A percentile compares a stretch with the other conserved stretches of the same genome.
These are phyloP conservation scores for Lactifluus hygrophoroides DNA, from an alignment of 768 basidiomycete genomes.

Conservation along the genomic window DNA sequence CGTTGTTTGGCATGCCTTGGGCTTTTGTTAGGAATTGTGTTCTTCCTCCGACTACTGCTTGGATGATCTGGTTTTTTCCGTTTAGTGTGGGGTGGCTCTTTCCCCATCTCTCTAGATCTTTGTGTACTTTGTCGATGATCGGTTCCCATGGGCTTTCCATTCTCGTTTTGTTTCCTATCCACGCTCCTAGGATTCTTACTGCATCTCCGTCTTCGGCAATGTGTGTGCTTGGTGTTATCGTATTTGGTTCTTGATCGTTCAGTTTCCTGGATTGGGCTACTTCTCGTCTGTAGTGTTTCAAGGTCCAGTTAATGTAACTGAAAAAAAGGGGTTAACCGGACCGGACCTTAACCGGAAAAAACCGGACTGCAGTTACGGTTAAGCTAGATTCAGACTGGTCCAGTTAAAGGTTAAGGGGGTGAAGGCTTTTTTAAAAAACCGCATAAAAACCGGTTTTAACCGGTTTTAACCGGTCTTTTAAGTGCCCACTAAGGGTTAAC, in stretches of 20 bases:
- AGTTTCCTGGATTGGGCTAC: background rate
- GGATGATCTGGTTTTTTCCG: slow-evolving; percentile 13
- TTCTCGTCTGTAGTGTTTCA: too few species aligned
- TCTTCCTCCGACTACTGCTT: slow-evolving; percentile 19
- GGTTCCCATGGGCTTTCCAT: background rate
- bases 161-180: background rate
- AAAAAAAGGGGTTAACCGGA: too few species aligned
- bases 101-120: slow-evolving; percentile 8
- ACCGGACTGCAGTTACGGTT: too few species aligned
- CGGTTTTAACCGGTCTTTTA: too few species aligned
- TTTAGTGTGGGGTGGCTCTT: slow-evolving; percentile 18
- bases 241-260: background rate
- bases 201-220: background rate
- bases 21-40: slow-evolving; percentile 28
- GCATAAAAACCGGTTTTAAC: too few species aligned
- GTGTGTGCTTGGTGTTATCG: background rate
- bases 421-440: too few species aligned
- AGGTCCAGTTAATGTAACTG: too few species aligned
- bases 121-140: slow-evolving; percentile 22
- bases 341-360: too few species aligned
- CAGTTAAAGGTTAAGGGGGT: too few species aligned
- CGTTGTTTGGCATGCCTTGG: slow-evolving; percentile 25
- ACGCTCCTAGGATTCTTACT: background rate
- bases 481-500: too few species aligned
- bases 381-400: too few species aligned